Percentiles rank a stretch among this genome's conserved stretches.
phyloP scores from a whole-genome alignment of 495 filamentous ascomycete genomes.

The Penicillium pulvis region DNA sequence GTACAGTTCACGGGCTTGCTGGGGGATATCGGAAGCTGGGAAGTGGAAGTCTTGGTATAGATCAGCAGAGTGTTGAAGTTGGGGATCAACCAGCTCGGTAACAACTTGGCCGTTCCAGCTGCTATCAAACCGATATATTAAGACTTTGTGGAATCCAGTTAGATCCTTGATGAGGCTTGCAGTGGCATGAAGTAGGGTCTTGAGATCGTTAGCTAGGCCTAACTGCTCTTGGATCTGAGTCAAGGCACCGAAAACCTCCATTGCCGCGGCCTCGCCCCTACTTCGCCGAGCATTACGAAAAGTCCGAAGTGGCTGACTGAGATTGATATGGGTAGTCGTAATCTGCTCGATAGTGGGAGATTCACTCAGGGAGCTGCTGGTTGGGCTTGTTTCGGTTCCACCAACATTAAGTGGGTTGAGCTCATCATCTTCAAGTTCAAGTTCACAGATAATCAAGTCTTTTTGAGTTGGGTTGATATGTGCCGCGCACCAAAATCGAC shows the following conservation, averaged over 20 bases:
- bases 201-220: constrained; percentile 31
- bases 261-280: constrained; percentile 81
- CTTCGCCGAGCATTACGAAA: constrained; percentile 73
- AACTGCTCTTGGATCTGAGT: constrained; percentile 63
- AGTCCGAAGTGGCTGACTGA: constrained; percentile 76
- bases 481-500: constrained; percentile 88
- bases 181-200: constrained; percentile 58
- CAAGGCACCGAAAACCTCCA: constrained; percentile 93
- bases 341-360: constrained; percentile 72
- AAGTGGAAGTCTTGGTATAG: constrained; percentile 90
- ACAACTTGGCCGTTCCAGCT: constrained; percentile 84
- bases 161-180: constrained; percentile 63
- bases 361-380: constrained; percentile 68
- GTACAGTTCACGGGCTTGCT: constrained; percentile 79
- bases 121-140: constrained; percentile 92
- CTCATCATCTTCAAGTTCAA: constrained; percentile 86
- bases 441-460: constrained; percentile 84
- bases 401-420: constrained; percentile 65
- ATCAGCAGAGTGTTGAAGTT: constrained; percentile 64
- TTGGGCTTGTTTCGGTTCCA: constrained; percentile 59
- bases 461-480: constrained; percentile 67
- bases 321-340: constrained; percentile 63
- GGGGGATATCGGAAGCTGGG: constrained; percentile 87
- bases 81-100: constrained; percentile 82
- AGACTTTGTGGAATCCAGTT: constrained; percentile 89